Evolutionary conservation across 371 early-diverging fungal genomes (phyloP).

Genomic region (Coemansia sp.): DNA sequence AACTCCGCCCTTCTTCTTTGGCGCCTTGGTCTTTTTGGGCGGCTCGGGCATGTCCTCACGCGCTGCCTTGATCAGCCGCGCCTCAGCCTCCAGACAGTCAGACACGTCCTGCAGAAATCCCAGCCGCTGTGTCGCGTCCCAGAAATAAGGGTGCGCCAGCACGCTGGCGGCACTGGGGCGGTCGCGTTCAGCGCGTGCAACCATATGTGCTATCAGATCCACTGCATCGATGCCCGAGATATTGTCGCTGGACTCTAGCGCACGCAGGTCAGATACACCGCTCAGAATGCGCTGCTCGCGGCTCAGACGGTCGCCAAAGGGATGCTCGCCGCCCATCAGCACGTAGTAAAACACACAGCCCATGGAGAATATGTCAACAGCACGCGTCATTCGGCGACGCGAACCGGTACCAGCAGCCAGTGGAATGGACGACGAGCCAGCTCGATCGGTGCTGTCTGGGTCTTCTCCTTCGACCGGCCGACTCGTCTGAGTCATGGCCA

Average conservation of each 20-base stretch:
- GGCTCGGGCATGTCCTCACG: conserved; percentile 36
- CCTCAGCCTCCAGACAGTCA: conserved; percentile 89
- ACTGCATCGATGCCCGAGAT: conserved; percentile 72
- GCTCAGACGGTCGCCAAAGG: conserved; percentile 88
- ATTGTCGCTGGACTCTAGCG: conserved; percentile 66
- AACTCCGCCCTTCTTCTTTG: conserved; percentile 35
- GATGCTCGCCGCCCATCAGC: conserved; percentile 86
- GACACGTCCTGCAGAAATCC: conserved; percentile 92
- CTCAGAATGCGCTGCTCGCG: conserved; percentile 85
- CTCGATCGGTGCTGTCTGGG: conserved; percentile 30
- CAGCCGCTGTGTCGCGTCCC: conserved; percentile 79
- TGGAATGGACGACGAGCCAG: neutral
- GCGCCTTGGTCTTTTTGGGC: conserved; percentile 21
- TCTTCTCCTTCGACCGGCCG: conserved; percentile 22
- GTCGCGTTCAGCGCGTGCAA: conserved; percentile 69
- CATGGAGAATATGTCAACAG: conserved; percentile 93
- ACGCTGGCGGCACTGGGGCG: conserved; percentile 74
- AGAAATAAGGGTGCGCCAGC: conserved; percentile 92
- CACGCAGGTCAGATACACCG: conserved; percentile 65
- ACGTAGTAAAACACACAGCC: conserved; percentile 95
- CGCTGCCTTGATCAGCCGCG: conserved; percentile 52
- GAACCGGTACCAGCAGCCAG: conserved; percentile 4
- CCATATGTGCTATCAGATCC: conserved; percentile 89
- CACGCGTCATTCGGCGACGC: conserved; percentile 71
- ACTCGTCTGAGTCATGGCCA: conserved; percentile 8